These are phyloP conservation scores for Xylaria curta DNA, from an alignment of 495 filamentous ascomycete genomes.

Conservation along the genomic window DNA sequence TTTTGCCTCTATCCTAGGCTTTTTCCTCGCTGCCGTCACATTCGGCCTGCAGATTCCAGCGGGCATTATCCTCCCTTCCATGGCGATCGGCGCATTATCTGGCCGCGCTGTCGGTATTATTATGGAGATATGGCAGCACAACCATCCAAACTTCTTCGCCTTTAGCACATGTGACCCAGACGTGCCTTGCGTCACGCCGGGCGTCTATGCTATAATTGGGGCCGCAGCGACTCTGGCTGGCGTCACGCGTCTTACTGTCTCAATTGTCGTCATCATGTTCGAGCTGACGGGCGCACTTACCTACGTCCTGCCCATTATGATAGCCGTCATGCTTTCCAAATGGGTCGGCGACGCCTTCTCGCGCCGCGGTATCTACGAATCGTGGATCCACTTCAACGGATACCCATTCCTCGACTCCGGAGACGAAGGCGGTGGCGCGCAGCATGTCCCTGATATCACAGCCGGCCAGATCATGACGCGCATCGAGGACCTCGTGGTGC, in stretches of 20 bases:
- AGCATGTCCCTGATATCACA: conserved; percentile 79
- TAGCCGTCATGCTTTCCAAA: conserved; percentile 98
- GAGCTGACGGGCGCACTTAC: conserved; percentile 95
- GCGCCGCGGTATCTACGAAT: conserved; percentile 94
- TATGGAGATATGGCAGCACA: conserved; percentile 85
- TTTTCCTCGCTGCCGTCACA: conserved; percentile 84
- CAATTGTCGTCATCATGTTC: conserved; percentile 99
- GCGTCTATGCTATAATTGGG: conserved; percentile 95
- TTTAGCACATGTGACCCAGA: conserved; percentile 88
- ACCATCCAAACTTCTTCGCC: conserved; percentile 74
- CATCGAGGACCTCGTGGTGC: conserved; percentile 85
- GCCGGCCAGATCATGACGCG: conserved; percentile 88
- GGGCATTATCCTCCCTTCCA: conserved; percentile 95
- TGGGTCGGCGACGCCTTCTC: conserved; percentile 98
- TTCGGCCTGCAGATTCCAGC: conserved; percentile 98
- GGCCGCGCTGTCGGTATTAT: conserved; percentile 91
- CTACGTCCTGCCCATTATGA: conserved; percentile 98
- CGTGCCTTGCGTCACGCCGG: conserved; percentile 88
- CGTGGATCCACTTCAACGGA: conserved; percentile 95
- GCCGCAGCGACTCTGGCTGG: conserved; percentile 96
- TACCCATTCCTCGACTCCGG: conserved; percentile 96
- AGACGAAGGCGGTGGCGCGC: conserved; percentile 67
- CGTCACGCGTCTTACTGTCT: conserved; percentile 95
- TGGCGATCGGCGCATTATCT: conserved; percentile 92
- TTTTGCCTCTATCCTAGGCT: conserved; percentile 79